Percentiles rank a stretch among this genome's conserved stretches.
These are phyloP conservation scores for Gryganskiella cystojenkinii DNA, from an alignment of 192 early-diverging fungal species.

Conservation along the genomic window DNA sequence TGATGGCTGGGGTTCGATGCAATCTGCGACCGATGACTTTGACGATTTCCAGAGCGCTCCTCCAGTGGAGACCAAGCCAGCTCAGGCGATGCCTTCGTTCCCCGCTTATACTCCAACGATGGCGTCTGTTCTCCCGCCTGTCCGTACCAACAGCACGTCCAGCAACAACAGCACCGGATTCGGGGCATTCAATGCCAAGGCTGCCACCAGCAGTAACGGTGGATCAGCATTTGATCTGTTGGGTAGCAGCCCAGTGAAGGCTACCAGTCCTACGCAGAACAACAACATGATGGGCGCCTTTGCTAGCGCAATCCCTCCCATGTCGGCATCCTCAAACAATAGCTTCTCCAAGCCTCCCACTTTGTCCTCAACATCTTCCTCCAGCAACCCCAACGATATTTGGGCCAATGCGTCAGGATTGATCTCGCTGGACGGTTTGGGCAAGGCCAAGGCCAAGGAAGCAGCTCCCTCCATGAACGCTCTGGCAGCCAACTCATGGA, in stretches of 20 bases:
- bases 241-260: slow-evolving; percentile 36
- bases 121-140: slow-evolving; percentile 25
- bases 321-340: slow-evolving; percentile 10
- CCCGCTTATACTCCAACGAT: slow-evolving; percentile 33
- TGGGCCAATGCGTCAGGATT: slow-evolving; percentile 76
- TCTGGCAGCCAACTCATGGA: slow-evolving; percentile 51
- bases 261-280: slow-evolving; percentile 28
- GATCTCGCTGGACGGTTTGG: slow-evolving; percentile 78
- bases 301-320: slow-evolving; percentile 26
- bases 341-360: slow-evolving; percentile 15
- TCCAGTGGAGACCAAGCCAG: slow-evolving; percentile 32
- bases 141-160: slow-evolving; percentile 22
- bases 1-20: slow-evolving; percentile 27
- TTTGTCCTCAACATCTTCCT: slow-evolving; percentile 7
- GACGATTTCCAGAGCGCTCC: slow-evolving; percentile 74
- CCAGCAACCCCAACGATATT: slow-evolving; percentile 64
- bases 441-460: slow-evolving; percentile 63
- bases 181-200: slow-evolving; percentile 12
- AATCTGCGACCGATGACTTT: slow-evolving; percentile 66
- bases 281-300: slow-evolving; percentile 20
- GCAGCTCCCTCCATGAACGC: slow-evolving; percentile 71
- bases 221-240: slow-evolving; percentile 23
- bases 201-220: slow-evolving; percentile 1
- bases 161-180: slow-evolving; percentile 25
- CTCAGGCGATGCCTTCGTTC: slow-evolving; percentile 24